Evolutionary conservation across 768 basidiomycete species (phyloP).

Genomic region (Hemileccinum impolitum): DNA sequence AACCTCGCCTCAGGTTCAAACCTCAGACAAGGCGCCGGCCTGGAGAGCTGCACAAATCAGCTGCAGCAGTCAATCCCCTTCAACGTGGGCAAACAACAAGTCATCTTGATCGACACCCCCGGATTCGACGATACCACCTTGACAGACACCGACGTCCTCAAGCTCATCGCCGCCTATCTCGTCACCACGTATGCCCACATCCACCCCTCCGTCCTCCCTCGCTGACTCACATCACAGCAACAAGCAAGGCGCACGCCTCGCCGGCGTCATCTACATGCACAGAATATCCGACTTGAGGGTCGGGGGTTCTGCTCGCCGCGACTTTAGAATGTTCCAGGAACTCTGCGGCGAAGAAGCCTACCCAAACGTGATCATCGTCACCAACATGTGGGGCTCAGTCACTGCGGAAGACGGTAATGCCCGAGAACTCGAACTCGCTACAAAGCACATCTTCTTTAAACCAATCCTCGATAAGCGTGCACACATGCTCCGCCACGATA

Average conservation of each 20-base stretch:
- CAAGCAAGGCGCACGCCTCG: constrained; percentile 36
- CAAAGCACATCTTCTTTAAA: constrained; percentile 46
- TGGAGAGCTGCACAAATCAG: constrained; percentile 36
- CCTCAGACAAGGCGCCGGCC: constrained; percentile 30
- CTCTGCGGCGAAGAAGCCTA: constrained; percentile 53
- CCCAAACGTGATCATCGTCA: constrained; percentile 47
- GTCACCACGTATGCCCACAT: constrained; percentile 27
- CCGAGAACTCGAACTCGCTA: constrained; percentile 45
- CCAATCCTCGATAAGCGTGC: constrained; percentile 46
- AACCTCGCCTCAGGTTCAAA: constrained; percentile 33
- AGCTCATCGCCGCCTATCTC: constrained; percentile 44
- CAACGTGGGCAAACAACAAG: constrained; percentile 29
- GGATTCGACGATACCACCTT: constrained; percentile 56
- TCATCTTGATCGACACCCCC: constrained; percentile 57
- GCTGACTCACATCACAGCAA: constrained; percentile 26
- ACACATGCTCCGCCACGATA: constrained; percentile 40
- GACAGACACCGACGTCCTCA: constrained; percentile 49
- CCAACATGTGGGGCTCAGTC: constrained; percentile 51
- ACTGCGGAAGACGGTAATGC: constrained; percentile 33
- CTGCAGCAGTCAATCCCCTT: constrained; percentile 30
- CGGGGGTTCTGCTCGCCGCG: constrained; percentile 45
- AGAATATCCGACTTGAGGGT: constrained; percentile 49
- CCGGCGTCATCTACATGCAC: constrained; percentile 53
- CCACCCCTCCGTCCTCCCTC: neutral
- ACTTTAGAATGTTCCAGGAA: constrained; percentile 49